These are phyloP conservation scores for Eutypa lata DNA, from an alignment of 2,329 filamentous ascomycete genomes.

Conservation along the genomic window DNA sequence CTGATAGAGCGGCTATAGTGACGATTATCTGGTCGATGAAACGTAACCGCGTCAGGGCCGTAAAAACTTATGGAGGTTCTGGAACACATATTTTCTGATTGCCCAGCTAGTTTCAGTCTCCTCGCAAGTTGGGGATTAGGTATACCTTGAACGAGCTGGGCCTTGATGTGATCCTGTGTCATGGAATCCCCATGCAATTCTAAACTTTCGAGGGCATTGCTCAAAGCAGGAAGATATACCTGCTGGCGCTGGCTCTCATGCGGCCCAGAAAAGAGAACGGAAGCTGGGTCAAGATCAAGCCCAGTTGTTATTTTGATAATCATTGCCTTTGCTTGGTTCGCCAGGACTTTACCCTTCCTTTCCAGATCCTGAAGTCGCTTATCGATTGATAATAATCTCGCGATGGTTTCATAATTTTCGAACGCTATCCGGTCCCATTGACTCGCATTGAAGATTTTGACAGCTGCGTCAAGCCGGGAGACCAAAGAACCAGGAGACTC, in stretches of 20 bases:
- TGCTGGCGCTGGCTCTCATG: slow-evolving; percentile 2
- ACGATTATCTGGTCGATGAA: background rate
- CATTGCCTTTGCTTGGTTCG: slow-evolving; percentile 13
- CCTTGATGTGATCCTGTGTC: slow-evolving; percentile 13
- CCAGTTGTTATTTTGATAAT: slow-evolving; percentile 20
- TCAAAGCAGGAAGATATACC: slow-evolving; percentile 10
- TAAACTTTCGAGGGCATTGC: slow-evolving; percentile 19
- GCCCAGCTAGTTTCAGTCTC: slow-evolving; percentile 13
- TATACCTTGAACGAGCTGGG: slow-evolving; percentile 16
- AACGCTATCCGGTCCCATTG: slow-evolving; percentile 6
- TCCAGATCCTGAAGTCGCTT: slow-evolving; percentile 16
- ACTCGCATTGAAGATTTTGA: slow-evolving; percentile 9
- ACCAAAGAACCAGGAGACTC: slow-evolving; percentile 5
- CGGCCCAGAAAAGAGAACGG: slow-evolving; percentile 9
- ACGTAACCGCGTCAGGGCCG: background rate
- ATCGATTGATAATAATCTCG: slow-evolving; percentile 17
- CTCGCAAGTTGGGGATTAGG: slow-evolving; percentile 16
- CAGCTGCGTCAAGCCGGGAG: slow-evolving; percentile 9
- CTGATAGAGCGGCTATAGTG: background rate
- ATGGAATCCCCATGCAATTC: slow-evolving; percentile 8
- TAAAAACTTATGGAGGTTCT: slow-evolving; percentile 17
- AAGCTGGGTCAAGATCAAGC: slow-evolving; percentile 17
- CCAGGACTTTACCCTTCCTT: slow-evolving; percentile 11
- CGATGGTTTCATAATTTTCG: slow-evolving; percentile 10
- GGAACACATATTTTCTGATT: slow-evolving; percentile 16